phyloP scores from a whole-genome alignment of 495 filamentous ascomycete genomes.

The Aspergillus homomorphus region DNA sequence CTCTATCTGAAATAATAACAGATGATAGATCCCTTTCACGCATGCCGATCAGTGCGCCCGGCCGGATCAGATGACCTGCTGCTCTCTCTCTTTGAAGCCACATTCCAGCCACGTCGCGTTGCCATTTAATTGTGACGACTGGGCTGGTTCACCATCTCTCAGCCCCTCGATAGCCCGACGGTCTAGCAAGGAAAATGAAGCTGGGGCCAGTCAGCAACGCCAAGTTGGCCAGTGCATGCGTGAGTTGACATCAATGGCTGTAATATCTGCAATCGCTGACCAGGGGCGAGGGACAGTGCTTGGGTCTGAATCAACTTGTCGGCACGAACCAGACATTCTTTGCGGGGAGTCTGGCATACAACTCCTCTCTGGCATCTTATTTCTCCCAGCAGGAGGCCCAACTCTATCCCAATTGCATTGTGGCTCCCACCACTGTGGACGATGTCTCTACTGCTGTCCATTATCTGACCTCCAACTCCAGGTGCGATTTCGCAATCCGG shows the following conservation, averaged over 20 bases:
- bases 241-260: neutral
- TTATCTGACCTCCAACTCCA: neutral
- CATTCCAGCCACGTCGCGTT: neutral
- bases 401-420: slow-evolving; percentile 26
- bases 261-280: neutral
- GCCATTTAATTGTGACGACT: too few species aligned
- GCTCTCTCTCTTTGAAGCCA: neutral
- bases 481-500: slow-evolving; percentile 29
- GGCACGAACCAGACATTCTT: slow-evolving; percentile 18
- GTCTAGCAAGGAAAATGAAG: too few species aligned
- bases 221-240: neutral
- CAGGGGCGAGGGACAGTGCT: neutral
- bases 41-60: neutral
- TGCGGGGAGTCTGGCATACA: slow-evolving; percentile 19
- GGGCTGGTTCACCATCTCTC: too few species aligned
- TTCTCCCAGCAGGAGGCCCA: slow-evolving; percentile 26
- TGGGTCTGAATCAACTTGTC: neutral
- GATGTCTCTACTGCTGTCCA: slow-evolving; percentile 21
- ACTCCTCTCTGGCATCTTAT: slow-evolving; percentile 20
- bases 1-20: neutral
- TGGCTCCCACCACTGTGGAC: slow-evolving; percentile 16
- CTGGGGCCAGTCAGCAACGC: too few species aligned
- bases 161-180: too few species aligned
- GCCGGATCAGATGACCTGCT: too few species aligned
- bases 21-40: neutral